Evolutionary conservation across 331 rosid genomes (phyloP).

Genomic region (Arachis monticola): DNA sequence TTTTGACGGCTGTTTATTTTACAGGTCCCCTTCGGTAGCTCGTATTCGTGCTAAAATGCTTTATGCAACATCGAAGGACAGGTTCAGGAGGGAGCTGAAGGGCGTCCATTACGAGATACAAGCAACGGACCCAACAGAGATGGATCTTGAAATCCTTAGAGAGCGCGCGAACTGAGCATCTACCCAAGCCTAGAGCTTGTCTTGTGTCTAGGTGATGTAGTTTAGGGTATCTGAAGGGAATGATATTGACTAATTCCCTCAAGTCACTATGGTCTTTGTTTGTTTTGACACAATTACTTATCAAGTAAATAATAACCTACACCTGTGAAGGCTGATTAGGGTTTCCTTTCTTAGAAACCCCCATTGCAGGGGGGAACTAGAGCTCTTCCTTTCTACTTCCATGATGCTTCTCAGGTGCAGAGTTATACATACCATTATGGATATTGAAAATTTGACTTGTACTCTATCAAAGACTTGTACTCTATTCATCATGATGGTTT

Average conservation of each 20-base stretch:
- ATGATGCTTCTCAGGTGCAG: constrained; percentile 69
- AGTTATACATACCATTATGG: constrained; percentile 32
- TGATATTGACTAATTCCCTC: constrained; percentile 37
- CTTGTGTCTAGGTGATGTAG: constrained; percentile 37
- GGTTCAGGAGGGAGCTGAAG: constrained; percentile 74
- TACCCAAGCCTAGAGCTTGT: constrained; percentile 8
- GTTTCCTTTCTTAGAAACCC: constrained; percentile 47
- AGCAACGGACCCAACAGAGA: constrained; percentile 84
- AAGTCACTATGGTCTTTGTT: constrained; percentile 36
- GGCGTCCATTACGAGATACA: constrained; percentile 88
- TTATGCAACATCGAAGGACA: constrained; percentile 79
- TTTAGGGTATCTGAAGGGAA: constrained; percentile 38
- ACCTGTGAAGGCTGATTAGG: constrained; percentile 72
- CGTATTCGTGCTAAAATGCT: constrained; percentile 86
- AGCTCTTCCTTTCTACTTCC: constrained; percentile 57
- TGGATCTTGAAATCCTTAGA: constrained; percentile 75
- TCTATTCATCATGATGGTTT: background rate
- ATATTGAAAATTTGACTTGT: constrained; percentile 38
- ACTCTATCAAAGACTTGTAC: constrained; percentile 29
- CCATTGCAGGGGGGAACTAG: constrained; percentile 45
- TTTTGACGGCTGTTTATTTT: constrained; percentile 29
- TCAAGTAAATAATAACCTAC: constrained; percentile 58
- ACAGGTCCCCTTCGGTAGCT: constrained; percentile 77
- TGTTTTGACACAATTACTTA: constrained; percentile 37
- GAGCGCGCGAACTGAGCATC: constrained; percentile 69